Base-by-base conservation (phyloP, 106 monocot genomes). In the Dioscorea alata region DNA sequence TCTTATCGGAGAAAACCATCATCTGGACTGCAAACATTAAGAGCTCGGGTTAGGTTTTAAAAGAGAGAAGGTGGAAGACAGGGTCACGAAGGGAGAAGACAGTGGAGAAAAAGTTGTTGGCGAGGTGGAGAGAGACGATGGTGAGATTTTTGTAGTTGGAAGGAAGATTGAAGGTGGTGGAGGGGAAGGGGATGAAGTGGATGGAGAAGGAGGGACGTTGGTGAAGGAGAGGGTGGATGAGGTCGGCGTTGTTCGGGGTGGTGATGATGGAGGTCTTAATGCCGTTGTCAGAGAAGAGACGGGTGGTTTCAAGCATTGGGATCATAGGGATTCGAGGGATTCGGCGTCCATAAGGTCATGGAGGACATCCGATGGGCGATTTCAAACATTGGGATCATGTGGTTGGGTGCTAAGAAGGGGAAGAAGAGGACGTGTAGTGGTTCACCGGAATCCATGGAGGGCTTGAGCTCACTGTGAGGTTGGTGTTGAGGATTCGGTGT, bases 371-470 rank as follows among this genome's bases (percentile, higher is more conserved):
- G 15, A 6, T 7, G 13, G 33, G 63, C 63, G 6, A 63, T 17
- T 14, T 63, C 63, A 4, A 63, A 4, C 63, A 63, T 33, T 32
- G 63, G 63, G 63, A 63, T 63, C 33, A 63, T 34, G 63, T 63
- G 63, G 32, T 34, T 18, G 13, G 57, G 13, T 12, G 12, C 19
- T n/a, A 57, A 17, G 7, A n/a, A n/a, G n/a, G n/a, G n/a, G n/a
- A n/a, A n/a, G n/a, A n/a, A n/a, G n/a, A n/a, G n/a, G n/a, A n/a
- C 9, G 22, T 51, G 9, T 20, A 10, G 49, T 15, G 15, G 0
- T 12, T 12, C 33, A 4, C 35, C 12, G 34, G 33, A 35, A 33
- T 32, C 65, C 33, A 18, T 17, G 33, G 42, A 19, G n/a, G n/a
- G n/a, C n/a, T n/a, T n/a, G n/a, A n/a, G n/a, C n/a, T n/a, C n/a